Evolutionary conservation across 192 early-diverging fungal genomes (phyloP), one percentile per base, ranked within the genome.

Genomic region (Jimgerdemannia flammicorona): DNA sequence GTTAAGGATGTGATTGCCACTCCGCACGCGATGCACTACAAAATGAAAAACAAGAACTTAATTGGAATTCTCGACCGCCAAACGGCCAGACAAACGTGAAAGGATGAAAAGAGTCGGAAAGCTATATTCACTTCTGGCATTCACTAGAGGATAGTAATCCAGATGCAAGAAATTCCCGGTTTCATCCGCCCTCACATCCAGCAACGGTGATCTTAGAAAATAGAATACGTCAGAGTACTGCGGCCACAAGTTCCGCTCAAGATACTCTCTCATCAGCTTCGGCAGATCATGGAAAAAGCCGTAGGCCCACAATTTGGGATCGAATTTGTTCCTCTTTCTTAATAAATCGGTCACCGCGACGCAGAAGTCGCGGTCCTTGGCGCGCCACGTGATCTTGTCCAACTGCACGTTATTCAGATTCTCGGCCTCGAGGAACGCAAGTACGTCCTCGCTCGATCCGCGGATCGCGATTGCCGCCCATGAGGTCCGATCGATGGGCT

Each of bases 101-200:
- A 29, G 29, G 29, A 29, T 29, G 29, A 29, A 29, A 29, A 29
- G 29, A 29, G 1, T 29, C 0, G 29, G 29, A 29, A 29, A 29
- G 29, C 29, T 29, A 29, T 29, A 29, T 29, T 29, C 29, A 29
- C 29, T 29, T 29, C 29, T 29, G 29, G 29, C 29, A 29, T 29
- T 29, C 71, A 85, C 74, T 4, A 87, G 44, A 6, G 86, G 86
- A 59, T 80, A 82, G 42, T 85, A 87, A 42, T 81, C 80, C 17
- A 75, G 40, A 11, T 78, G 40, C 20, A 79, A 69, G 9, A 82
- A 65, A 3, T 44, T 44, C 17, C 2, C 40, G 10, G 69, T 67
- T 11, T 11, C 4, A 43, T 71, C 67, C 8, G 76, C 71, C 1
- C 70, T 74, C 11, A 49, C 66, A 18, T 71, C 70, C 67, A 84